Base-by-base conservation (phyloP, 2,329 filamentous ascomycete species). In the Pseudogymnoascus sp. region DNA sequence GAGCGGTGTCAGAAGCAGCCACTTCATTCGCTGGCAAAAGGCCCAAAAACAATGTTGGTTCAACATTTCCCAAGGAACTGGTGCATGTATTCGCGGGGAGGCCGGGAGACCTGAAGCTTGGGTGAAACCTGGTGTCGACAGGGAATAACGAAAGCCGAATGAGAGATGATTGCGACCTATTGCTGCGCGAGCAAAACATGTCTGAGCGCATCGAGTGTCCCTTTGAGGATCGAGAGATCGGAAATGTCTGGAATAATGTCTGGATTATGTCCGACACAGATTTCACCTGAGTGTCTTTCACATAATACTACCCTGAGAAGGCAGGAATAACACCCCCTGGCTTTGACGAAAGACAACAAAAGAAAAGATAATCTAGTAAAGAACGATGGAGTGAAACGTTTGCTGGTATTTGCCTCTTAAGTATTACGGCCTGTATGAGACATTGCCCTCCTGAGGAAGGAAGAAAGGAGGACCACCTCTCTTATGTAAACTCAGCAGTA, bases 21-120 rank as follows among this genome's bases (percentile, higher is more conserved):
- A 56, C 50, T 56, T 56, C 26, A 56, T 56, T 56, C 50, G 28
- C 33, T 56, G 50, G 28, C 10, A 56, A 33, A 56, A 56, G 50
- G 33, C 50, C 12, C 8, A 31, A 53, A 53, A 56, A 31, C 50
- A 16, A 10, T 19, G 50, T 33, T 33, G n/a, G 22, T n/a, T 22
- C 41, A 46, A 14, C 41, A 26, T 14, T 26, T 24, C n/a, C 50
- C n/a, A 19, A 7, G 50, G 10, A 19, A 33, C n/a, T 56, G 50
- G 33, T 56, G 28, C 50, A 56, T 33, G 28, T 33, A 33, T 22
- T 33, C 50, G 50, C 28, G 50, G 50, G 50, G 50, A 56, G 50
- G 16, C 50, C 50, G 50, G 50, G 16, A 56, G 10, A 19, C 28
- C 28, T 56, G 16, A 11, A 33, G 50, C 10, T 19, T 14, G 26